Conservation (phyloP, 352 stramenopile genomes). For the Globisporangium viniferum region DNA sequence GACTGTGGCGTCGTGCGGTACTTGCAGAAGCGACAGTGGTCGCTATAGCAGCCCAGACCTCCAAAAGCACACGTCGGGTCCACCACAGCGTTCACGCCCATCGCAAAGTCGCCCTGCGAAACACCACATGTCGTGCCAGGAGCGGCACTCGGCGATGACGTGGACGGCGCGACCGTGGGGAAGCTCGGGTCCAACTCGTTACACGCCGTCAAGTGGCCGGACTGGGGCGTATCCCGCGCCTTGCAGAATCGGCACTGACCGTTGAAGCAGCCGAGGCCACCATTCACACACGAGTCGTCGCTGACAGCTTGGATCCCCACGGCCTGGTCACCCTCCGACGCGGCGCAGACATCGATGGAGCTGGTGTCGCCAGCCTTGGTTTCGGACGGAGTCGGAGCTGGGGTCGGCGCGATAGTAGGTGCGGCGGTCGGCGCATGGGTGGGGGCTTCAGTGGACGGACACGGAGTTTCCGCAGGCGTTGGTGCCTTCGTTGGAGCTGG, state of each 20-base stretch:
- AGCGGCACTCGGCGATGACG: neutral
- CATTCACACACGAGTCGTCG: conserved; percentile 2
- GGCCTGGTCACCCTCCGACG: neutral
- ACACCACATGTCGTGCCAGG: conserved; percentile 6
- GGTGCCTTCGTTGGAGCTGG: neutral
- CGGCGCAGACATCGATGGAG: neutral
- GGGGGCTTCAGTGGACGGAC: neutral
- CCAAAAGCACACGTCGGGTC: conserved; percentile 27
- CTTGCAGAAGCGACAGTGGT: conserved; percentile 28
- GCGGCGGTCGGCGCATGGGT: neutral
- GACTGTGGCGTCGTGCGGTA: neutral
- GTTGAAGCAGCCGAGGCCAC: conserved; percentile 14
- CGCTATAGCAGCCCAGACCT: conserved; percentile 35
- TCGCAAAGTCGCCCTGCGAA: conserved; percentile 27
- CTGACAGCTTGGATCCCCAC: conserved; percentile 5
- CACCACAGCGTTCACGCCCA: conserved; percentile 28
- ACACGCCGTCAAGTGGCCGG: neutral
- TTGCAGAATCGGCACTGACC: conserved; percentile 14
- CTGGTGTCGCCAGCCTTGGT: neutral
- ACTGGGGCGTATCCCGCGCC: conserved; percentile 4
- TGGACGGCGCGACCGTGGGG: neutral
- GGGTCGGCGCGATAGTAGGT: neutral
- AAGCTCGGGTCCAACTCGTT: neutral
- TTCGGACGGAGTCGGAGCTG: neutral
- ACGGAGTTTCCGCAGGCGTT: neutral